phyloP scores from a whole-genome alignment of 1,284 basidiomycete species.

The Austropuccinia psidii region DNA sequence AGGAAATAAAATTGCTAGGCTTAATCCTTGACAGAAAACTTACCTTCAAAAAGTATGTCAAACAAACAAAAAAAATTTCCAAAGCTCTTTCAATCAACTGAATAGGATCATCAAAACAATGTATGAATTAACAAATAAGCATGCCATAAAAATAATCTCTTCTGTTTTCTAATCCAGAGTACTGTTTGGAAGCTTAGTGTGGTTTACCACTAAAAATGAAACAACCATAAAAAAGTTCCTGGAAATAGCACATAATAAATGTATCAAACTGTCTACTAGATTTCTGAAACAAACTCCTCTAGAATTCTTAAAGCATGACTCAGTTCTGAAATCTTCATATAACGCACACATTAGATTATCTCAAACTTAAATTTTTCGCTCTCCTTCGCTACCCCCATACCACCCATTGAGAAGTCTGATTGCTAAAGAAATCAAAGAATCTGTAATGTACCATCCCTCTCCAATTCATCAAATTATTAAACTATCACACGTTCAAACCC shows the following conservation, averaged over 20 bases:
- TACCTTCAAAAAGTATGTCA: neutral
- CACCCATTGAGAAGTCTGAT: neutral
- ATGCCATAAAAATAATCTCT: neutral
- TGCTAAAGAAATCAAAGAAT: neutral
- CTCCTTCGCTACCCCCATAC: neutral
- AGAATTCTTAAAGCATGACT: neutral
- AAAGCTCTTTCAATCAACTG: neutral
- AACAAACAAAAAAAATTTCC: neutral
- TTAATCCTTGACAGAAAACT: neutral
- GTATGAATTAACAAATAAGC: neutral
- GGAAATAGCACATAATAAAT: neutral
- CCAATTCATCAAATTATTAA: neutral
- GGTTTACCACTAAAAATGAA: neutral
- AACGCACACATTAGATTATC: neutral
- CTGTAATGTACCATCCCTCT: neutral
- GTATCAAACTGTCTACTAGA: neutral
- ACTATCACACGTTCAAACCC: neutral
- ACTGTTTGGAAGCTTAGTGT: slow-evolving; percentile 15
- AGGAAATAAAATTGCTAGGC: neutral
- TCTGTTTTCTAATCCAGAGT: neutral
- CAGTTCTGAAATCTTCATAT: neutral
- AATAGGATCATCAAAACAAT: neutral
- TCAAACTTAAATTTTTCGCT: neutral
- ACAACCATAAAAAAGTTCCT: neutral
- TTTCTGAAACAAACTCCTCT: neutral